These are phyloP conservation scores for Deuterostichococcus epilithicus DNA, from an alignment of 139 green algal species.

Conservation along the genomic window DNA sequence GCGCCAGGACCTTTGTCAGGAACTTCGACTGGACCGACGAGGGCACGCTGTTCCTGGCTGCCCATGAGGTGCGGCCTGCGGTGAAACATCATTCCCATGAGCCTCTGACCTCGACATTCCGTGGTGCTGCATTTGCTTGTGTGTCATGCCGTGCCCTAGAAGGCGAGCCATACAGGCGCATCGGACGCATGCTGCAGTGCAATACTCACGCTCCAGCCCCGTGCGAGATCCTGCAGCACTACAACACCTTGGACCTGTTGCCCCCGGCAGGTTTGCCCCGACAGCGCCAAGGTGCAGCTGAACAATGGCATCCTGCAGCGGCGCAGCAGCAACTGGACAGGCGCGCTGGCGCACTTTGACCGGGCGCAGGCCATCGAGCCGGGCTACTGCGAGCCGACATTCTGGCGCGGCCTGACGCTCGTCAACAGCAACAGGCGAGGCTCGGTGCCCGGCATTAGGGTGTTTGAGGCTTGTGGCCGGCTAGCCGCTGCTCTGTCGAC, in stretches of 20 bases:
- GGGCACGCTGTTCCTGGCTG: conserved; percentile 62
- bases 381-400: conserved; percentile 68
- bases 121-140: too few species aligned
- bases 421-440: conserved; percentile 17
- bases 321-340: conserved; percentile 27
- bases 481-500: neutral
- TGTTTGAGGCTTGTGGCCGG: too few species aligned
- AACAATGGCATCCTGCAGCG: conserved; percentile 73
- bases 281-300: conserved; percentile 72
- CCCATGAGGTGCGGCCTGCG: conserved; percentile 38
- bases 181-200: too few species aligned
- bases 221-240: too few species aligned
- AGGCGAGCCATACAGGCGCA: too few species aligned
- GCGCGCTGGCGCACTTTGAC: conserved; percentile 57
- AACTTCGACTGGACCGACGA: conserved; percentile 73
- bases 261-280: conserved; percentile 47
- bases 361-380: conserved; percentile 49
- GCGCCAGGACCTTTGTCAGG: conserved; percentile 36
- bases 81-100: too few species aligned
- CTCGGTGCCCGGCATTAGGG: conserved; percentile 1
- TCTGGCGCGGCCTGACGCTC: conserved; percentile 65
- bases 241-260: too few species aligned
- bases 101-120: too few species aligned
- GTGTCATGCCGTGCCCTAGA: too few species aligned
- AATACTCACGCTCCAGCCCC: too few species aligned